Base-by-base conservation (phyloP, 2,329 filamentous ascomycete genomes). In the Aspergillus sojae region DNA sequence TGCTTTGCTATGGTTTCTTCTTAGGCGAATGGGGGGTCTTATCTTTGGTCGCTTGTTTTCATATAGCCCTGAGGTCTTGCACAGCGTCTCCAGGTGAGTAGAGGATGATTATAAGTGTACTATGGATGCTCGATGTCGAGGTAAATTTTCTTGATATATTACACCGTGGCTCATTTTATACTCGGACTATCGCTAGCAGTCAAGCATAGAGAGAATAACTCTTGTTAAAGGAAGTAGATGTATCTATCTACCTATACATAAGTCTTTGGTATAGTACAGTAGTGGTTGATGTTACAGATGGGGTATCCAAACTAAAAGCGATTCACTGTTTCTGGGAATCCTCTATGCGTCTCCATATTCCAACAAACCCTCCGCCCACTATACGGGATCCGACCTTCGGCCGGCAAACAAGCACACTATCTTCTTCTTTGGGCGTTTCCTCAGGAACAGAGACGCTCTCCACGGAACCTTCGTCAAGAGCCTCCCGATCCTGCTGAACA, bases 331-430 rank as follows among this genome's bases (percentile, higher is more conserved):
- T 30, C 57, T 50, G 43, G 4, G 36, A 63, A 67, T 77, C 73
- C 67, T 78, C 77, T 21, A 78, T 80, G 59, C 78, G 79, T 61
- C 77, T 78, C 79, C 80, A 86, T 36, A 85, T 68, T 2, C 79
- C 84, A 57, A 86, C 73, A 66, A 86, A 86, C 3, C 83, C 84
- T 50, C 84, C 84, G 14, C 83, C 84, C 9, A 78, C 72, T 46
- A 83, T 78, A 56, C 77, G 74, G 10, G 77, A 66, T 10, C 83
- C 83, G 59, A 84, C 82, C 66, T 83, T 84, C 2, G 84, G 84
- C 60, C 84, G 77, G 65, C 84, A 85, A n/a, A 86, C 76, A 67
- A 84, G 78, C 43, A 82, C 79, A 64, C 74, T 77, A 4, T 78
- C 75, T 23, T 71, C 63, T 43, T 69, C 69, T 52, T 70, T 71